A percentile compares a stretch with the other conserved stretches of the same genome.
These are phyloP conservation scores for Lotus japonicus DNA, from an alignment of 306 rosid genomes.

Conservation along the genomic window DNA sequence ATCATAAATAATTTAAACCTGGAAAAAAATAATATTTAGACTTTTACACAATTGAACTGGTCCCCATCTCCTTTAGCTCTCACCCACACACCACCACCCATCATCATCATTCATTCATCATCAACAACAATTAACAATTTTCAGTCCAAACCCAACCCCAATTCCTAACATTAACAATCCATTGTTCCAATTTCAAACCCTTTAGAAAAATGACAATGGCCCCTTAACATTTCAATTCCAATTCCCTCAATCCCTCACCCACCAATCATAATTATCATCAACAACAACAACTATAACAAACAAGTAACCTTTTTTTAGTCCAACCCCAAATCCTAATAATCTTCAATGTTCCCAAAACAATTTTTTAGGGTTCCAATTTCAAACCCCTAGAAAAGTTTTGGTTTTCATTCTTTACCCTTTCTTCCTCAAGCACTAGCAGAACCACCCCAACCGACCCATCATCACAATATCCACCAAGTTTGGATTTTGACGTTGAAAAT, in stretches of 20 bases:
- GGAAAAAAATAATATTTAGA: background rate
- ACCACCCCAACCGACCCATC: background rate
- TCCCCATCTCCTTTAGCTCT: background rate
- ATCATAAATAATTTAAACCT: background rate
- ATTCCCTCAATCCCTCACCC: background rate
- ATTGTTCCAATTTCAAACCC: slow-evolving; percentile 4
- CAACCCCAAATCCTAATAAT: background rate
- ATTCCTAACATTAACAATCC: background rate
- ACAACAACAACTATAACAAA: too few relatives aligned
- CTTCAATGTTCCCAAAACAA: slow-evolving; percentile 1
- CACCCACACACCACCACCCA: background rate
- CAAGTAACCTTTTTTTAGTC: background rate
- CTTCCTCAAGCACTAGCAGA: background rate
- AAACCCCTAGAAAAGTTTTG: slow-evolving; percentile 2
- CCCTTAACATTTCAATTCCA: background rate
- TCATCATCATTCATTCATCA: background rate
- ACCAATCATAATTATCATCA: background rate
- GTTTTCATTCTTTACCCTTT: background rate
- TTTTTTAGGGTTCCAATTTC: slow-evolving; percentile 29
- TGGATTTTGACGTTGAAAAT: slow-evolving; percentile 28
- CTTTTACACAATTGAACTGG: slow-evolving; percentile 2
- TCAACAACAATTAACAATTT: background rate
- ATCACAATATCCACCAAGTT: background rate
- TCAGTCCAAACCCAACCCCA: background rate
- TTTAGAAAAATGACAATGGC: background rate